Conservation (phyloP, 352 stramenopile species). For the Phytopythium chamaehyphon region DNA sequence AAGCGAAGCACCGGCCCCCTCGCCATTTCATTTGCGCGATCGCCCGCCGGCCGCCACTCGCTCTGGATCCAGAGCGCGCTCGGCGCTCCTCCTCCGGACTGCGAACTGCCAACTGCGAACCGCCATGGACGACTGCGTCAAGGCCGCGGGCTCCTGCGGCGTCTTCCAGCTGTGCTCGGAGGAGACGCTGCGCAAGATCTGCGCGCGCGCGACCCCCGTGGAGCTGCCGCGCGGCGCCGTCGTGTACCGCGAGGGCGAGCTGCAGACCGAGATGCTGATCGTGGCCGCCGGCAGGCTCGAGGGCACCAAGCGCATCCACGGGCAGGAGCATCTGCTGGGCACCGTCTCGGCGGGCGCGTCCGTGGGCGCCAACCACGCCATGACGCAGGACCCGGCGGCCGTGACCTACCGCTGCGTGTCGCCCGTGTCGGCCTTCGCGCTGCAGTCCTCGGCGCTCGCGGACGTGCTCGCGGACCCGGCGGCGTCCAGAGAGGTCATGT, state of each 20-base stretch:
- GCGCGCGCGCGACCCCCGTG: constrained; percentile 52
- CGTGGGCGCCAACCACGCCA: constrained; percentile 78
- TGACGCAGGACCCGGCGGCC: constrained; percentile 71
- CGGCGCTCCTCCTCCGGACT: background rate
- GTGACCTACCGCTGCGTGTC: constrained; percentile 79
- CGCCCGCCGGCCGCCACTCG: constrained; percentile 5
- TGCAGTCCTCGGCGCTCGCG: constrained; percentile 60
- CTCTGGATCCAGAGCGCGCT: background rate
- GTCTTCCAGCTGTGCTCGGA: constrained; percentile 85
- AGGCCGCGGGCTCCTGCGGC: constrained; percentile 53
- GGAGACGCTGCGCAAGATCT: constrained; percentile 77
- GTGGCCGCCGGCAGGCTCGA: constrained; percentile 62
- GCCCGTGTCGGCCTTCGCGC: constrained; percentile 71
- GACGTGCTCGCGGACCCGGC: constrained; percentile 74
- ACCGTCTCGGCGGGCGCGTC: constrained; percentile 40
- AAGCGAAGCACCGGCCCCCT: background rate
- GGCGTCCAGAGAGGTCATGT: constrained; percentile 81
- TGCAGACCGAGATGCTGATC: constrained; percentile 79
- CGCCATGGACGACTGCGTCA: constrained; percentile 64
- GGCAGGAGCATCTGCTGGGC: constrained; percentile 74
- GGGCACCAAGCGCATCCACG: constrained; percentile 77
- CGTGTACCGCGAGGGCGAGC: constrained; percentile 77
- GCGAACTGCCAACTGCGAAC: too few relatives aligned
- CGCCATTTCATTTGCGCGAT: constrained; percentile 3
- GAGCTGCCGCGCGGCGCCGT: constrained; percentile 69